Conservation (phyloP, 768 basidiomycete genomes). For the Tubosaeta sp. region DNA sequence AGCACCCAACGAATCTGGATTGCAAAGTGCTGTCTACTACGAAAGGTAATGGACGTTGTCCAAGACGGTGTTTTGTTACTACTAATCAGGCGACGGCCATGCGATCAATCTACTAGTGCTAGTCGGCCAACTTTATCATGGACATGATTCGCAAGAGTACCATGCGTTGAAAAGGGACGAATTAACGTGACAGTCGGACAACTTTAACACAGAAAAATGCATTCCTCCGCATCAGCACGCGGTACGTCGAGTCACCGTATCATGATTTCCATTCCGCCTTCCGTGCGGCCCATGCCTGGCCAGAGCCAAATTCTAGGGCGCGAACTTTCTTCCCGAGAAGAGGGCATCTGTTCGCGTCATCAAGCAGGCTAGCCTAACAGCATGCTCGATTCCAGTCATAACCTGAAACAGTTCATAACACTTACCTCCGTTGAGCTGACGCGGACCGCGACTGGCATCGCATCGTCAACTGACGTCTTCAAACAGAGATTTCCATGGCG, state of each 20-base stretch:
- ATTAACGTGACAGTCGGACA: neutral
- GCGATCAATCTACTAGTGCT: neutral
- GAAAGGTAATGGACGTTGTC: constrained; percentile 1
- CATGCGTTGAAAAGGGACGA: neutral
- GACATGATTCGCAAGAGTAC: neutral
- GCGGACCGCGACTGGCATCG: too few relatives aligned
- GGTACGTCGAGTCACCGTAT: neutral
- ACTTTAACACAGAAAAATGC: neutral
- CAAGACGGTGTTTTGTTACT: neutral
- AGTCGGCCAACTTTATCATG: neutral
- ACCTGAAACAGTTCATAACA: neutral
- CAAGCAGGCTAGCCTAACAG: neutral
- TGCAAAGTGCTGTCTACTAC: neutral
- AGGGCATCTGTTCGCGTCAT: neutral
- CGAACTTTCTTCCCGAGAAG: neutral
- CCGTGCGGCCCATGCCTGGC: neutral
- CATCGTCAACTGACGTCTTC: neutral
- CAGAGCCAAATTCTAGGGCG: neutral
- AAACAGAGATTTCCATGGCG: neutral
- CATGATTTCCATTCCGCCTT: neutral
- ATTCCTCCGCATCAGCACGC: neutral
- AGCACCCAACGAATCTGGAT: neutral
- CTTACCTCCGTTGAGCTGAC: neutral
- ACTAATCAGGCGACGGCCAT: neutral
- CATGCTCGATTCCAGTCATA: neutral